Evolutionary conservation across 805 yeast genomes (phyloP).

Genomic region (Teunomyces stri): DNA sequence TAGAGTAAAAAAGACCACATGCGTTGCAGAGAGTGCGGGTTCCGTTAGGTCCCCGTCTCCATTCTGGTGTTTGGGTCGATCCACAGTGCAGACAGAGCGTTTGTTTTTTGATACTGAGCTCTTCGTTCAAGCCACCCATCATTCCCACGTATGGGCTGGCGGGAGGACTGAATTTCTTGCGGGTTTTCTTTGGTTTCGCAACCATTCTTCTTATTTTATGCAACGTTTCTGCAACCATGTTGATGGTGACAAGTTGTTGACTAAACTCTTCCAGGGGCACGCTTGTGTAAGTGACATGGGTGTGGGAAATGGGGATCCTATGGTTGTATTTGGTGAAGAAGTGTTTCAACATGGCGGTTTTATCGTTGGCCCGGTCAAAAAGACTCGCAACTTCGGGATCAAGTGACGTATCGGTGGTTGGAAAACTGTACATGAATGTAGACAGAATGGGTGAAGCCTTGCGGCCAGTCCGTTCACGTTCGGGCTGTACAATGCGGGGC

Average conservation of each 20-base stretch:
- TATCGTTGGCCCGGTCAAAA: neutral
- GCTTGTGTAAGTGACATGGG: neutral
- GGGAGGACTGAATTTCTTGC: neutral
- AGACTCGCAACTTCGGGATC: neutral
- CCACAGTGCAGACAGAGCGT: conserved; percentile 16
- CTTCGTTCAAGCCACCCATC: conserved; percentile 12
- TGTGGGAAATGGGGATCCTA: neutral
- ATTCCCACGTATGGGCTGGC: neutral
- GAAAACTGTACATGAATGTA: neutral
- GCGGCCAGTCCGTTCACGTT: neutral
- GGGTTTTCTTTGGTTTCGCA: neutral
- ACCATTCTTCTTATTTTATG: neutral
- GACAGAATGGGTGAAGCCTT: neutral
- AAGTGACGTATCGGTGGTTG: neutral
- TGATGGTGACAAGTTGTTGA: neutral
- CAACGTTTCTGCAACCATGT: neutral
- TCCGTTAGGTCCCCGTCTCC: conserved; percentile 20
- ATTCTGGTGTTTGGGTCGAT: conserved; percentile 17
- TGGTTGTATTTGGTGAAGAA: neutral
- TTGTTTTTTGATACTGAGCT: conserved; percentile 7
- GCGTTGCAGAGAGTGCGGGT: conserved; percentile 18
- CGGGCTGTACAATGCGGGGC: neutral
- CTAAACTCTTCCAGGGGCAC: neutral
- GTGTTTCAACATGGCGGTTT: neutral
- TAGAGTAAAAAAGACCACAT: conserved; percentile 18